These are phyloP conservation scores for Elaeagnus macrophylla DNA, from an alignment of 306 rosid species.

Conservation along the genomic window DNA sequence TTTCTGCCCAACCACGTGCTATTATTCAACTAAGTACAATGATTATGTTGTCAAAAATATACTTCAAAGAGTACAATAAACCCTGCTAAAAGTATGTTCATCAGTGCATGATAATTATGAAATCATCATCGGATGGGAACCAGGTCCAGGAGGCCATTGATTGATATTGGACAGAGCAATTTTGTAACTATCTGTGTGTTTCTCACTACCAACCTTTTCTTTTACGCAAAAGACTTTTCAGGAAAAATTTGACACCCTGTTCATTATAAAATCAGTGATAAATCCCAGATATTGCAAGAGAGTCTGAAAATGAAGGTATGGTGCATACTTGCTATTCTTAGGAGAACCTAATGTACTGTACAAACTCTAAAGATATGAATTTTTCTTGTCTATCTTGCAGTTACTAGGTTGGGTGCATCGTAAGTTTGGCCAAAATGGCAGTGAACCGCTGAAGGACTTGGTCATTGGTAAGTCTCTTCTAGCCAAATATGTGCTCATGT, in stretches of 20 bases:
- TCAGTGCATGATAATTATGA: too few relatives aligned
- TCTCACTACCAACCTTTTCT: constrained; percentile 24
- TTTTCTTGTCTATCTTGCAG: constrained; percentile 37
- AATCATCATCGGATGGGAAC: constrained; percentile 4
- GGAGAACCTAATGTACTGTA: background rate
- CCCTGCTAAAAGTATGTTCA: too few relatives aligned
- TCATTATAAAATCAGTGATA: constrained; percentile 32
- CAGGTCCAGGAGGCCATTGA: constrained; percentile 38
- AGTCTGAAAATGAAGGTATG: constrained; percentile 65
- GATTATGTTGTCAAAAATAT: too few relatives aligned
- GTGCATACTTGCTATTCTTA: background rate
- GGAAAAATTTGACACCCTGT: constrained; percentile 28
- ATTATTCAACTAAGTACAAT: too few relatives aligned
- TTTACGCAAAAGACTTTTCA: constrained; percentile 18
- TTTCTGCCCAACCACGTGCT: too few relatives aligned
- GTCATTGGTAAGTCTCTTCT: constrained; percentile 56
- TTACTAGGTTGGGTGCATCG: constrained; percentile 97
- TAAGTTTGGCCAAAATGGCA: constrained; percentile 72
- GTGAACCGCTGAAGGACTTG: constrained; percentile 60
- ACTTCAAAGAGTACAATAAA: too few relatives aligned
- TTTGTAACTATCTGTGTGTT: constrained; percentile 64
- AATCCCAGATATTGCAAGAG: constrained; percentile 27
- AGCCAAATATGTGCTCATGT: background rate
- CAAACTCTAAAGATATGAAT: constrained; percentile 13
- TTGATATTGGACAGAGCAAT: constrained; percentile 32